Evolutionary conservation across 441 rosid genomes (phyloP).

Genomic region (Corymbia calophylla): DNA sequence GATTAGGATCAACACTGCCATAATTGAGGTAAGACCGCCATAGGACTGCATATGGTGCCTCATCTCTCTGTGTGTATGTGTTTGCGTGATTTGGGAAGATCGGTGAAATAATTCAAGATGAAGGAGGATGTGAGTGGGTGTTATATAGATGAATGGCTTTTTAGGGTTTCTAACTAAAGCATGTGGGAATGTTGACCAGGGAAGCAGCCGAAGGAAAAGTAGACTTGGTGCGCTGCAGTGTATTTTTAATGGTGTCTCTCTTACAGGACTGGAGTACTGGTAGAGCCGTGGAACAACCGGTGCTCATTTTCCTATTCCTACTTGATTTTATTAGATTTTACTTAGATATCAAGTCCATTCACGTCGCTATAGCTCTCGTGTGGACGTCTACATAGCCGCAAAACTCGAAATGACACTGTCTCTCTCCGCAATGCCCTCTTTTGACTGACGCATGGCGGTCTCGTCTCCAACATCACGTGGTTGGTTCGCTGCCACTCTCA

Average conservation of each 20-base stretch:
- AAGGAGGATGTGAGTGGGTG: not conserved
- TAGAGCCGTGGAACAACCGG: not conserved
- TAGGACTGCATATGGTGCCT: not conserved
- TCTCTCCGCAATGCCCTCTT: not conserved
- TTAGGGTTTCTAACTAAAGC: not conserved
- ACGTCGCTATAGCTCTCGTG: not conserved
- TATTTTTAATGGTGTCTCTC: not conserved
- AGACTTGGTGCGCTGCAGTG: not conserved
- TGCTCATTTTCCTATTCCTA: not conserved
- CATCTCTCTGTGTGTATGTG: not conserved
- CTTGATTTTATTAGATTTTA: not conserved
- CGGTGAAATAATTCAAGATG: not conserved
- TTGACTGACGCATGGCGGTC: not conserved
- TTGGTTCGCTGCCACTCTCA: not conserved
- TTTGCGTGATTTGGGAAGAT: not conserved
- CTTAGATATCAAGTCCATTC: not conserved
- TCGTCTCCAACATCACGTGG: not conserved
- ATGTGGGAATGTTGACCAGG: not conserved
- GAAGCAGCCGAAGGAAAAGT: not conserved
- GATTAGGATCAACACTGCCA: slow-evolving; percentile 14
- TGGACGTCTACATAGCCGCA: not conserved
- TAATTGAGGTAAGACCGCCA: not conserved
- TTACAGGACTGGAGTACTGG: not conserved
- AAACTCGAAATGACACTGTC: not conserved
- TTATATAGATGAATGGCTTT: not conserved